Percentiles rank a stretch among this genome's conserved stretches.
These are phyloP conservation scores for Nitzschia palea DNA, from an alignment of 108 stramenopile genomes.

Conservation along the genomic window DNA sequence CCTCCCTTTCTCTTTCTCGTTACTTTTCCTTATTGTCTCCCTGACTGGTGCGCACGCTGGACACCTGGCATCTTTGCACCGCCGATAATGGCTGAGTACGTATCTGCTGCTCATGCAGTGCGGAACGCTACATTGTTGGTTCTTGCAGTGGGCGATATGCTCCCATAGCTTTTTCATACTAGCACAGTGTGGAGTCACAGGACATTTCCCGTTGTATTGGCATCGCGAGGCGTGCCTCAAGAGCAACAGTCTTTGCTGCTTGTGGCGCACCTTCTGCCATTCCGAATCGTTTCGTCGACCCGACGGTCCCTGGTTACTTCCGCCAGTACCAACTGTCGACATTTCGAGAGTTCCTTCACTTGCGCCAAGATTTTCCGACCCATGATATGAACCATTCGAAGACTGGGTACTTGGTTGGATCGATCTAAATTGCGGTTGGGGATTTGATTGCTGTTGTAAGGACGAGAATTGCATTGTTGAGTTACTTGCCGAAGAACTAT, in stretches of 20 bases:
- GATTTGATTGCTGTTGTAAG: not conserved
- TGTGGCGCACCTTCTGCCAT: slow-evolving; percentile 91
- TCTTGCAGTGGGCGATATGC: slow-evolving; percentile 97
- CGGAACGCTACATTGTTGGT: slow-evolving; percentile 87
- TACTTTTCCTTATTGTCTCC: slow-evolving; percentile 86
- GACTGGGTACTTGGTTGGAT: not conserved
- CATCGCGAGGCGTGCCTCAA: slow-evolving; percentile 98
- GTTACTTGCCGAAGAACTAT: not conserved
- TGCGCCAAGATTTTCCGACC: too few species aligned
- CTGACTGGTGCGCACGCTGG: slow-evolving; percentile 96
- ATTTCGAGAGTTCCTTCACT: too few species aligned
- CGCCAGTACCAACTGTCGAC: not conserved
- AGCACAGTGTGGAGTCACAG: slow-evolving; percentile 94
- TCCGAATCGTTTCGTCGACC: slow-evolving; percentile 39
- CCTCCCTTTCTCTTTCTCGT: slow-evolving; percentile 40
- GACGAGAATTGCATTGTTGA: slow-evolving; percentile 6
- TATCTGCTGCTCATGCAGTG: slow-evolving; percentile 98
- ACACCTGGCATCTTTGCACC: slow-evolving; percentile 92
- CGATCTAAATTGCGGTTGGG: not conserved
- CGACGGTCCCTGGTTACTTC: not conserved
- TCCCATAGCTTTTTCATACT: slow-evolving; percentile 98
- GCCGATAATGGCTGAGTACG: slow-evolving; percentile 96
- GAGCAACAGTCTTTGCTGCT: slow-evolving; percentile 95
- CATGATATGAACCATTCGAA: too few species aligned
- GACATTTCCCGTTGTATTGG: slow-evolving; percentile 76